phyloP scores from a whole-genome alignment of 2,329 filamentous ascomycete genomes.

The Calonectria hawksworthii region DNA sequence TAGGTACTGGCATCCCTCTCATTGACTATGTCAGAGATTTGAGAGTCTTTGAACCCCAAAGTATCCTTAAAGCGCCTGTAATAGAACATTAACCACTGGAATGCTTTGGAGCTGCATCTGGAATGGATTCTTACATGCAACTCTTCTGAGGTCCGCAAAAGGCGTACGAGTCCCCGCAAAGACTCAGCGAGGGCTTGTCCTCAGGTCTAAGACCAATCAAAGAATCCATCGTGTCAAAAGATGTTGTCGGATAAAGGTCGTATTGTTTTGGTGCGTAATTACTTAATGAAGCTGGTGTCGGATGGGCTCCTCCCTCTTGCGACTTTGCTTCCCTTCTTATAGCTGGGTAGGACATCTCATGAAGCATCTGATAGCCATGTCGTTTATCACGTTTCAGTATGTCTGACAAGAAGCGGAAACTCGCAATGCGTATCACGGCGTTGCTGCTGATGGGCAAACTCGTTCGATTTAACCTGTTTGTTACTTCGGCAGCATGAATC shows the following conservation, averaged over 20 bases:
- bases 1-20: constrained; percentile 27
- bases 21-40: constrained; percentile 26
- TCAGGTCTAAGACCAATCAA: constrained; percentile 9
- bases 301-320: neutral
- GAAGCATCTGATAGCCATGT: neutral
- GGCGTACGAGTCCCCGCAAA: constrained; percentile 37
- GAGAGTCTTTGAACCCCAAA: neutral
- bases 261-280: neutral
- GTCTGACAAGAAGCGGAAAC: constrained; percentile 7
- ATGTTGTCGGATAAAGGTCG: neutral
- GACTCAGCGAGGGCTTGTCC: constrained; percentile 35
- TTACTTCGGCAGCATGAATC: neutral
- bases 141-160: constrained; percentile 38
- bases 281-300: no score
- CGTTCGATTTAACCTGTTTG: neutral
- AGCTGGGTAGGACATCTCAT: neutral
- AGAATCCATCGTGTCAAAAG: neutral
- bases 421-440: constrained; percentile 1
- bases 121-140: constrained; percentile 33
- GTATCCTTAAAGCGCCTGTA: constrained; percentile 20
- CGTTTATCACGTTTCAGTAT: constrained; percentile 1
- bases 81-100: neutral
- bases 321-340: neutral
- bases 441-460: neutral
- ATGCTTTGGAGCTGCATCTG: neutral